Evolutionary conservation across 495 filamentous ascomycete species (phyloP).

Genomic region (Penicillium lividum): DNA sequence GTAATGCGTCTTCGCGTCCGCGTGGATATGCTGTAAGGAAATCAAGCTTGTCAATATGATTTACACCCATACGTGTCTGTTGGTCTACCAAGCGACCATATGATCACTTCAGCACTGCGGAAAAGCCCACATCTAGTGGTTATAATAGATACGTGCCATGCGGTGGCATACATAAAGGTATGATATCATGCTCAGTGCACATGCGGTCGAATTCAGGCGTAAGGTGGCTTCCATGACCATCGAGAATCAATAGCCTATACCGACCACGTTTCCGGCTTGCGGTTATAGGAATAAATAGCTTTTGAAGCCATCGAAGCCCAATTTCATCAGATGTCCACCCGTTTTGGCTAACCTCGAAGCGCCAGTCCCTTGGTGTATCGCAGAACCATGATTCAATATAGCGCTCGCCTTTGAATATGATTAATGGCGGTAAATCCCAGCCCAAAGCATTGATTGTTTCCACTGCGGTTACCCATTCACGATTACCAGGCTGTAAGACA

Average conservation of each 20-base stretch:
- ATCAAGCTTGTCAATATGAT: constrained; percentile 4
- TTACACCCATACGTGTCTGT: not conserved
- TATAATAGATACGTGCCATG: constrained; percentile 30
- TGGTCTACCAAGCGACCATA: not conserved
- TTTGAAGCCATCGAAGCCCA: no score
- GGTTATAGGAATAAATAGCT: not conserved
- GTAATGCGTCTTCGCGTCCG: no score
- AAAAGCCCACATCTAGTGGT: constrained; percentile 10
- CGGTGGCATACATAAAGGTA: constrained; percentile 25
- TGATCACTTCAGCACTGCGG: not conserved
- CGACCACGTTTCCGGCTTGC: not conserved
- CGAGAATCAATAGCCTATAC: constrained; percentile 30
- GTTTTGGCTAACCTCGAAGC: no score
- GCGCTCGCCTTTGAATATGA: no score
- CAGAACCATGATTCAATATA: no score
- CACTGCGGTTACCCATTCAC: no score
- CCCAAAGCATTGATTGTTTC: no score
- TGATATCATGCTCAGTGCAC: constrained; percentile 22
- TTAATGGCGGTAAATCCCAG: no score
- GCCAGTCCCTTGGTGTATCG: no score
- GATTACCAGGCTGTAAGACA: no score
- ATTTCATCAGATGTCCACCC: no score
- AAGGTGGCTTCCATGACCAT: constrained; percentile 30
- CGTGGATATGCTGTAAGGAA: constrained; percentile 1
- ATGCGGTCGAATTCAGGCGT: constrained; percentile 24